Evolutionary conservation across 2,329 filamentous ascomycete genomes (phyloP), one percentile per base, ranked within the genome.

Genomic region (Penicillium sp.): DNA sequence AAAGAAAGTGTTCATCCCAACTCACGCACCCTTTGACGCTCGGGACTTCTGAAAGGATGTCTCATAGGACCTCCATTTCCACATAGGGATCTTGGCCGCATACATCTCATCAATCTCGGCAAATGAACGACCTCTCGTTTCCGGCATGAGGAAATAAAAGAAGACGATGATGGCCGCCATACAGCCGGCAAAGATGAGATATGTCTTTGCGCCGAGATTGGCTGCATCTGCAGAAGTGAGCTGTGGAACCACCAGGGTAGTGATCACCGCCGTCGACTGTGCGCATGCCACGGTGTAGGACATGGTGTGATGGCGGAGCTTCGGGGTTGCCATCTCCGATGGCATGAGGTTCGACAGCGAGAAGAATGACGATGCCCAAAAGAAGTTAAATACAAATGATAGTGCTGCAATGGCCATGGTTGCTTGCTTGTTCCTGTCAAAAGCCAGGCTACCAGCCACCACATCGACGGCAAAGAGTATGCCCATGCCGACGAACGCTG

Each of bases 351-450:
- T 64, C 11, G 64, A 71, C 29, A 75, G 53, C 1, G 72, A 72
- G 55, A 66, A 68, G 58, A 74, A 74, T 0, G 69, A 72, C 8
- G 67, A 68, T 10, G 69, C 67, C 63, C 70, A 72, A 55, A 74
- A 72, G 61, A 74, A 74, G 38, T 68, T 71, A 57, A 75, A 73
- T 18, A 73, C 59, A 44, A 74, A 71, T 4, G 64, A 67, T 5
- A 74, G 53, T 1, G 62, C 66, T 5, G 72, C 71, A 10, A 74
- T 67, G 3, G 60, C 65, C 32, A 68, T 56, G 13, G 55, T 61
- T 11, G 65, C 58, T 6, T 62, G 55, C 14, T 59, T 61, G 40
- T 67, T 63, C 8, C 40, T 61, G 31, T 63, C 45, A 51, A 71
- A 67, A 13, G 72, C 72, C n/a, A 75, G 60, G 3, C 62, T 58